Evolutionary conservation across 2,329 filamentous ascomycete genomes (phyloP), one percentile per base, ranked within the genome.

Genomic region (Magnaporthiopsis incrustans): DNA sequence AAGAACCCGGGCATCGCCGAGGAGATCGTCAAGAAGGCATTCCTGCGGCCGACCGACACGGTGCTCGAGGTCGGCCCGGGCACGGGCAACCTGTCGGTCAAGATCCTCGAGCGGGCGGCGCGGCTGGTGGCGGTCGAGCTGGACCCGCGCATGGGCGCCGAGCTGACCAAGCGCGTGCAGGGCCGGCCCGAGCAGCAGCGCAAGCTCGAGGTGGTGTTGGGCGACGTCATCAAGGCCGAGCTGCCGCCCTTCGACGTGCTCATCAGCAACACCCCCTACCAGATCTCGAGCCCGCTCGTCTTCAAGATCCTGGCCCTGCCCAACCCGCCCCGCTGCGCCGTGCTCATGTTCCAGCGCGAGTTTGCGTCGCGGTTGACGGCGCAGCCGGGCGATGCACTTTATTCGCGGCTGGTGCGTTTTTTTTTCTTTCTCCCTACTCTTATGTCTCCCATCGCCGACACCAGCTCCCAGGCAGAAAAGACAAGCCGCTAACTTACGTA

Each of bases 131-230:
- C 89, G 2, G 91, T 97, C 62, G 95, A 99, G 79, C 84, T 97
- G 75, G 95, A 99, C 77, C 93, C 95, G 26, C 85, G 95, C 72
- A 98, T 98, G 95, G 92, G 92, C 15, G 94, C 94, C 65, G 95
- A 98, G 78, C 85, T 97, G 67, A 92, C 89, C 38, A 93, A 96
- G 78, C 89, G 94, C 71, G 93, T 98, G 11, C 93, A 97, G 76
- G 93, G 92, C 26, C 96, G 89, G 58, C 91, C 93, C 0, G 84
- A 89, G 69, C 89, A 89, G 69, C 89, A 91, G 73, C 92, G 91
- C 74, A 87, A 91, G 68, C 80, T 99, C 53, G 92, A 97, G 70
- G 87, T 98, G 53, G 80, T 97, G 62, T 80, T 99, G 10, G 95
- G 95, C 57, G 95, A 98, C 76, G 91, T 94, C 60, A 96, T 97